These are phyloP conservation scores for Talaromyces piceae DNA, from an alignment of 2,329 filamentous ascomycete species.

Conservation along the genomic window DNA sequence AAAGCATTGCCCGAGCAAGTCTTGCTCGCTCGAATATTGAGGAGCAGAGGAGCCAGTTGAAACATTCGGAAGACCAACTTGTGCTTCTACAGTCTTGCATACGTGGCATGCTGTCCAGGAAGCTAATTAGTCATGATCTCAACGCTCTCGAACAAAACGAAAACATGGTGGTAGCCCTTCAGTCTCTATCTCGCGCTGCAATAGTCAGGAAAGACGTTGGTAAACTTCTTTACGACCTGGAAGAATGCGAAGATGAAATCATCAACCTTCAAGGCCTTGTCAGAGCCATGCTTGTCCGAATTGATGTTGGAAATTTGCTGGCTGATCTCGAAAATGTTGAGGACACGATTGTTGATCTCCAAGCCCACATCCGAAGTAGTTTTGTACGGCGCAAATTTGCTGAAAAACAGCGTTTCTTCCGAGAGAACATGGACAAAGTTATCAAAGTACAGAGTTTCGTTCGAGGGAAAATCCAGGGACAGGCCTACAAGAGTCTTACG, in stretches of 20 bases:
- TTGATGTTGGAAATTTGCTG: slow-evolving; percentile 65
- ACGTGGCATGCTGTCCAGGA: slow-evolving; percentile 35
- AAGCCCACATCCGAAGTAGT: slow-evolving; percentile 65
- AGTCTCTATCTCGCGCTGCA: slow-evolving; percentile 35
- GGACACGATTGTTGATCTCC: slow-evolving; percentile 64
- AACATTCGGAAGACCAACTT: slow-evolving; percentile 37
- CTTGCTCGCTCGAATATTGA: slow-evolving; percentile 25
- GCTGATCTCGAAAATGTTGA: slow-evolving; percentile 76
- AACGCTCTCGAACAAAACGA: slow-evolving; percentile 25
- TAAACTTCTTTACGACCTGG: slow-evolving; percentile 59
- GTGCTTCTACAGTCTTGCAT: slow-evolving; percentile 46
- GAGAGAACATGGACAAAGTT: slow-evolving; percentile 97
- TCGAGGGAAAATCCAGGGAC: slow-evolving; percentile 86
- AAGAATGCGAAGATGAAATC: slow-evolving; percentile 60
- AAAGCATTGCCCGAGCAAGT: slow-evolving; percentile 27
- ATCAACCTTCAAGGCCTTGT: slow-evolving; percentile 65
- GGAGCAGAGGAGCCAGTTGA: slow-evolving; percentile 32
- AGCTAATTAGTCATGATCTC: slow-evolving; percentile 22
- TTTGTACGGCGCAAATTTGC: slow-evolving; percentile 67
- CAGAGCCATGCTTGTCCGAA: slow-evolving; percentile 71
- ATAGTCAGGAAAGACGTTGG: slow-evolving; percentile 34
- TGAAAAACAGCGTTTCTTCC: slow-evolving; percentile 82
- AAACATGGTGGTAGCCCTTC: slow-evolving; percentile 26
- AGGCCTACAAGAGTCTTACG: slow-evolving; percentile 95
- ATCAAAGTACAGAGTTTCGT: slow-evolving; percentile 98